Conservation (phyloP, 331 rosid genomes). For the Cucumis variabilis region DNA sequence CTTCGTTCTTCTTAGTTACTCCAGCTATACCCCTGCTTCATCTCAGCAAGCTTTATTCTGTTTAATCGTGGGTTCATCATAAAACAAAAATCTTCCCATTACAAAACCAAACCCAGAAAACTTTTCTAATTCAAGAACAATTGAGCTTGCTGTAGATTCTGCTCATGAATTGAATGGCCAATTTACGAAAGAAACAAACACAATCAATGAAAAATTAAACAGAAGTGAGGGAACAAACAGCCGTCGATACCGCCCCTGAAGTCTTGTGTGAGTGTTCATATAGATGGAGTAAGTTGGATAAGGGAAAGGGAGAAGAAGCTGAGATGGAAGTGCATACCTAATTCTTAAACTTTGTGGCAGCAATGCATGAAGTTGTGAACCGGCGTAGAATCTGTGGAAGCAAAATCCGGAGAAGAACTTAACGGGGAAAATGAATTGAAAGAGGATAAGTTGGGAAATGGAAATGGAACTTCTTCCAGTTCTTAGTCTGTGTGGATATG, state of each 20-base stretch:
- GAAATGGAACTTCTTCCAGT: not conserved
- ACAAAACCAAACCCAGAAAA: not conserved
- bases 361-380: not conserved
- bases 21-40: not conserved
- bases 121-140: not conserved
- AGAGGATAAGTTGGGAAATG: not conserved
- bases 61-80: not conserved
- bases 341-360: not conserved
- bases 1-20: conserved; percentile 49
- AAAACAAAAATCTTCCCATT: not conserved
- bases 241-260: not conserved
- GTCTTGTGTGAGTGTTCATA: not conserved
- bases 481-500: not conserved
- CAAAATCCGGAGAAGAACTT: not conserved
- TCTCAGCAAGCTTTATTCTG: not conserved
- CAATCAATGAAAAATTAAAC: not conserved
- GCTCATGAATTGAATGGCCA: not conserved
- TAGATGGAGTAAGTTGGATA: not conserved
- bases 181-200: not conserved
- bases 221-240: not conserved
- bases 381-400: not conserved
- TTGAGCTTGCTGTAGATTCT: not conserved
- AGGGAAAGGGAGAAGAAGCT: not conserved
- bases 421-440: not conserved
- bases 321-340: not conserved